Conservation (phyloP, 2,329 filamentous ascomycete genomes). For the Sporothrix luriei region DNA sequence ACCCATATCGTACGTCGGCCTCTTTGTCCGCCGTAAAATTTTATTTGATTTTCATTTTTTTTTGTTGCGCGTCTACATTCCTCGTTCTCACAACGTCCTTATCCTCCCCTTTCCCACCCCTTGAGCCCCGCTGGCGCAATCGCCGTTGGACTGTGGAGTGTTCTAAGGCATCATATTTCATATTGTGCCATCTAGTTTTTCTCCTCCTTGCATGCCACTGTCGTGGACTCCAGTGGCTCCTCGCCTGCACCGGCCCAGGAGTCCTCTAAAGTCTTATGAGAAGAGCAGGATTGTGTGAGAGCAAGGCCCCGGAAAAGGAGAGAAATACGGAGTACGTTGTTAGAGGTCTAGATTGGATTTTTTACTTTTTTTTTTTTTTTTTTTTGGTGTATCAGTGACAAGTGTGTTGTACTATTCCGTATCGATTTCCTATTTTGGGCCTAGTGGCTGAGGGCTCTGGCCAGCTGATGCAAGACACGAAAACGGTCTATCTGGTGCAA, state of each 20-base stretch:
- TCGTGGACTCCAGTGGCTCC: constrained; percentile 1
- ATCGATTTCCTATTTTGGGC: not conserved
- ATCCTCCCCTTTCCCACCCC: constrained; percentile 3
- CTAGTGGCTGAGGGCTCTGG: not conserved
- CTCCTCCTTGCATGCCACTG: constrained; percentile 18
- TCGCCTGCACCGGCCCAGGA: not conserved
- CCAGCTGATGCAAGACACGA: constrained; percentile 26
- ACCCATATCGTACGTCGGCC: not conserved
- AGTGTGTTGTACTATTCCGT: not conserved
- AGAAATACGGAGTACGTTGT: not conserved
- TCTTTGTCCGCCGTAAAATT: not conserved
- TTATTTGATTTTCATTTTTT: not conserved
- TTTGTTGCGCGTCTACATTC: not conserved
- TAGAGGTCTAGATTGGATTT: too few relatives aligned
- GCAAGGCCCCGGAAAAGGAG: not conserved
- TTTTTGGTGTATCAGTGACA: constrained; percentile 15
- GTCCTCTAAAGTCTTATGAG: not conserved
- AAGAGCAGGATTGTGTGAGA: not conserved
- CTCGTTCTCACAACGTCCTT: not conserved
- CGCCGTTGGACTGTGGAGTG: constrained; percentile 10
- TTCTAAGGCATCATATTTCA: constrained; percentile 11
- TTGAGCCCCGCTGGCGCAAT: constrained; percentile 11
- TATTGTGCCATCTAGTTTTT: not conserved
- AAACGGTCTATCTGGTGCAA: not conserved
- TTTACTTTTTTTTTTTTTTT: not conserved